Conservation (phyloP, 495 filamentous ascomycete genomes). For the Cenococcum geophilum region DNA sequence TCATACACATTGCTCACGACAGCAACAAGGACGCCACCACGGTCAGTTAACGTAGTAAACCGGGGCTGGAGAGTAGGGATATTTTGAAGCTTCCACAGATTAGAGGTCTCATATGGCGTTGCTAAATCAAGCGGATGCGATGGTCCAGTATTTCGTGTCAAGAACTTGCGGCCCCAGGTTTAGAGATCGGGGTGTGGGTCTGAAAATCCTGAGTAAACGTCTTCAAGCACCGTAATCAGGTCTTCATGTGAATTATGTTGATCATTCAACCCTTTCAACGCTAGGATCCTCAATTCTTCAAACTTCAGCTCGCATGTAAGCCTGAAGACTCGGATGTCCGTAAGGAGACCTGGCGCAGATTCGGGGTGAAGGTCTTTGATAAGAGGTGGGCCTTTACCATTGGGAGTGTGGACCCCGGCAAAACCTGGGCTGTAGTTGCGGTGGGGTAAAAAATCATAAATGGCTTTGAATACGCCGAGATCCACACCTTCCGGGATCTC, state of each 20-base stretch:
- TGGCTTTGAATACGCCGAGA: conserved; percentile 14
- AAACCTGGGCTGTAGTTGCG: conserved; percentile 22
- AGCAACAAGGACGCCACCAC: too few species aligned
- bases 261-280: conserved; percentile 14
- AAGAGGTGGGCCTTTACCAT: conserved; percentile 20
- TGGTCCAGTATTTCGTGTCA: conserved; percentile 2
- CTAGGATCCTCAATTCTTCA: conserved; percentile 17
- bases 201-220: conserved; percentile 15
- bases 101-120: conserved; percentile 1
- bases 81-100: conserved; percentile 9
- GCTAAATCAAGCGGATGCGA: not conserved
- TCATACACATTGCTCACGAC: too few species aligned
- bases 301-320: conserved; percentile 13
- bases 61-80: too few species aligned
- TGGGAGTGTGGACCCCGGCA: not conserved
- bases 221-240: conserved; percentile 18
- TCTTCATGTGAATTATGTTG: conserved; percentile 24
- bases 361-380: conserved; percentile 9
- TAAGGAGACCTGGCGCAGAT: conserved; percentile 10
- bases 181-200: conserved; percentile 13
- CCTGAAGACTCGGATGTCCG: conserved; percentile 19
- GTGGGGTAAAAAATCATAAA: conserved; percentile 20
- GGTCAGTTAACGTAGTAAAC: too few species aligned
- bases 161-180: conserved; percentile 15
- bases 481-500: conserved; percentile 13